Evolutionary conservation across 164 flowering plant genomes (phyloP).

Genomic region (Pachysandra terminalis): DNA sequence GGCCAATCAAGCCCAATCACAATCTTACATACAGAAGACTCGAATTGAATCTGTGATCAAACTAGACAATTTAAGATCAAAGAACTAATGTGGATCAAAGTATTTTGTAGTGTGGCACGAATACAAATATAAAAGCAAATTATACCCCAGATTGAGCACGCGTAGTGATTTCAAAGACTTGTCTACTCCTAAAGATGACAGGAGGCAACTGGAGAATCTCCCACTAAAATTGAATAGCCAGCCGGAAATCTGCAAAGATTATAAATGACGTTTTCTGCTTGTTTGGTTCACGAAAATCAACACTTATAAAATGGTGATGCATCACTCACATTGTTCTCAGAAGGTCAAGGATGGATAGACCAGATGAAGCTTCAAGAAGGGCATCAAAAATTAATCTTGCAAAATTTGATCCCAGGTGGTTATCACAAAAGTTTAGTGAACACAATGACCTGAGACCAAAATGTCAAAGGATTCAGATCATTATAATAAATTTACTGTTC

Average conservation of each 20-base stretch:
- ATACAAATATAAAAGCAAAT: background rate
- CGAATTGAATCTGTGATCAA: too few species aligned
- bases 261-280: background rate
- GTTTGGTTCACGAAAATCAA: background rate
- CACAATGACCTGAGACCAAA: slow-evolving; percentile 48
- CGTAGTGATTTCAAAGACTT: slow-evolving; percentile 53
- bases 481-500: background rate
- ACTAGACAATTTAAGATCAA: too few species aligned
- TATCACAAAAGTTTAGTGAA: slow-evolving; percentile 47
- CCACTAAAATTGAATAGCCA: slow-evolving; percentile 53
- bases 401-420: slow-evolving; percentile 41
- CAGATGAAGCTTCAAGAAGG: slow-evolving; percentile 57
- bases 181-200: slow-evolving; percentile 20
- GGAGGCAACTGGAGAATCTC: slow-evolving; percentile 19
- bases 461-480: slow-evolving; percentile 3
- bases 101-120: background rate
- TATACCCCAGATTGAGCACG: slow-evolving; percentile 77
- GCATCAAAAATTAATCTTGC: slow-evolving; percentile 42
- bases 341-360: slow-evolving; percentile 60
- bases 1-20: too few species aligned
- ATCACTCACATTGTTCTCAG: slow-evolving; percentile 78
- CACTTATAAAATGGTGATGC: background rate
- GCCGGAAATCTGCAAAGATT: slow-evolving; percentile 62
- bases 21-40: too few species aligned
- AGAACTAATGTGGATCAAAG: background rate